phyloP scores from a whole-genome alignment of 768 basidiomycete species.

The Fomitopsis serialis region DNA sequence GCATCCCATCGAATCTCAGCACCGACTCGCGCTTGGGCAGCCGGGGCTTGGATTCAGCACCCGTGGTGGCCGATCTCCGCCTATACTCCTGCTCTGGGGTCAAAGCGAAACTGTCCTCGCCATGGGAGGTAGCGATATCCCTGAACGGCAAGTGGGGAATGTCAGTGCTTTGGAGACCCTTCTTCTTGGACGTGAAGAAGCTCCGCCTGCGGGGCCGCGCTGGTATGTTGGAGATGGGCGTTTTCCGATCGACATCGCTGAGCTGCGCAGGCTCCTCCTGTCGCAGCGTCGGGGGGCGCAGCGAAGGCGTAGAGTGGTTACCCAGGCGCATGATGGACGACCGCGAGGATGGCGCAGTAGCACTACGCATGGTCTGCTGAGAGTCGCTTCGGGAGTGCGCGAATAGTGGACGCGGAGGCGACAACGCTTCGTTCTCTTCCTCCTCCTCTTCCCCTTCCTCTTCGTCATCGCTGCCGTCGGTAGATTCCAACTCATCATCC shows the following conservation, averaged over 20 bases:
- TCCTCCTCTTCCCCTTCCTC: slow-evolving; percentile 35
- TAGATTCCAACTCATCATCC: slow-evolving; percentile 70
- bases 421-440: slow-evolving; percentile 14
- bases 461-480: slow-evolving; percentile 52
- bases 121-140: slow-evolving; percentile 5
- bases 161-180: slow-evolving; percentile 17
- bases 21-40: slow-evolving; percentile 52
- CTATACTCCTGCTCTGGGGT: not conserved
- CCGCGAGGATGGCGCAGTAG: slow-evolving; percentile 3
- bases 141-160: slow-evolving; percentile 19
- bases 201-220: slow-evolving; percentile 23
- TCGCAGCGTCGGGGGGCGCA: slow-evolving; percentile 28
- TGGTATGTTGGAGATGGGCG: slow-evolving; percentile 51
- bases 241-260: slow-evolving; percentile 31
- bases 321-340: slow-evolving; percentile 55
- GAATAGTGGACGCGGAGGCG: slow-evolving; percentile 12
- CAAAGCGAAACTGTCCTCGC: not conserved
- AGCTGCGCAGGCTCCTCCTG: slow-evolving; percentile 7
- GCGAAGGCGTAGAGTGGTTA: slow-evolving; percentile 66
- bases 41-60: slow-evolving; percentile 18
- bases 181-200: slow-evolving; percentile 42
- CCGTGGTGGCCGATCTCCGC: slow-evolving; percentile 15
- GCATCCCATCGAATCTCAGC: slow-evolving; percentile 70
- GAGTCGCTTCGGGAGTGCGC: not conserved
- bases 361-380: slow-evolving; percentile 3